Evolutionary conservation across 352 stramenopile genomes (phyloP), one percentile per base, ranked within the genome.

Genomic region (Thraustochytrium sp.): DNA sequence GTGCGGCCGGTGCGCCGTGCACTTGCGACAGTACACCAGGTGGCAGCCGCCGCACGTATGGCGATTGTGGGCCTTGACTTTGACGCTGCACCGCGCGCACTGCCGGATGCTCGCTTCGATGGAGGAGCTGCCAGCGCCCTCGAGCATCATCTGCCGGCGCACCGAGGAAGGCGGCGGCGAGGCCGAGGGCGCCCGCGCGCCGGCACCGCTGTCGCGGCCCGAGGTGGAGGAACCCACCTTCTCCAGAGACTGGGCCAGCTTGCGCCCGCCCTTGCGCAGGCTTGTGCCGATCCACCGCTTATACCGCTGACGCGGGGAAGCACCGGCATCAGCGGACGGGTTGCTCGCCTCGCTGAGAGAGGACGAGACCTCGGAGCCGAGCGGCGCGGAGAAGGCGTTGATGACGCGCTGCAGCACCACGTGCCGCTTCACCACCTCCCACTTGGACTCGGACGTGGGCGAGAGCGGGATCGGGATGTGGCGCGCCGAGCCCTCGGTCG

Each of bases 391-490:
- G n/a, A 55, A 80, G 21, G 68, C 68, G 18, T 80, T 80, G 18
- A 80, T 42, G 11, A 72, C 68, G 23, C 68, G 68, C 4, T 53
- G 26, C 11, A 55, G 68, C 68, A 80, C 40, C 23, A 80, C 31
- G 38, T 80, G 68, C 11, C 40, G 48, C 68, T 53, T 46, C 21
- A 80, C 68, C 21, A 80, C n/a, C 18, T 53, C 68, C 68, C 68
- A 80, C 68, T 80, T 80, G 48, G 68, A 80, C 48, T 77, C 42
- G 2, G 42, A 55, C 40, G 42, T 72, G 9, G 42, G 42, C 40
- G 65, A 77, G 23, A 55, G 65, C 21, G 65, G 49, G 46, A 72
- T 72, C 1, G 59, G 31, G n/a, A 77, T 77, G 23, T 77, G 65
- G 31, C 65, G 29, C 40, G 29, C 23, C 40, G 34, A 36, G 34